Evolutionary conservation across 2,329 filamentous ascomycete genomes (phyloP), one percentile per base, ranked within the genome.

Genomic region (Ophiostoma tasmaniense): DNA sequence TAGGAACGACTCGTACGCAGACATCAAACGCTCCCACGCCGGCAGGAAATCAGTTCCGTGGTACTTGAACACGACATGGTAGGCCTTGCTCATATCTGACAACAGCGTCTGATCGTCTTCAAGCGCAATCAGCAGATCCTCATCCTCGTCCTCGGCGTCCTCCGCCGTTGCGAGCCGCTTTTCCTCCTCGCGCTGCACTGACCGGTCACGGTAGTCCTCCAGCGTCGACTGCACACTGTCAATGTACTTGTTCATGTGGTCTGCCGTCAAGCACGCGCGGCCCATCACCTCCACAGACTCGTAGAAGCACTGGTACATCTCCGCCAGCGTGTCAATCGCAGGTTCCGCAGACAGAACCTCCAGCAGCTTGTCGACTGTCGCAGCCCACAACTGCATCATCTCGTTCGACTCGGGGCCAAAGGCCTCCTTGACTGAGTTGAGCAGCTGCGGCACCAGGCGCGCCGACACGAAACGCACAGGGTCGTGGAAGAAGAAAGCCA

Each of bases 251-350:
- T 84, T 83, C 90, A 99, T 93, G 77, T 97, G 90, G 52, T 89
- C 84, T 52, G 84, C 82, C 6, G 85, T 91, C 64, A 99, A 84
- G 76, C 90, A 94, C 74, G 91, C 88, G 79, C 91, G 92, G 70
- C 94, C 94, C 73, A 96, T 87, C 28, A 97, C 93, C 80, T 98
- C 94, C 8, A 99, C 89, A 33, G 92, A 97, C 79, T 99, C 95
- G 78, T 99, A 99, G 83, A 99, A 99, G 82, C 95, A 99, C 79
- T 98, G 94, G 80, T 97, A 99, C 92, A 99, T 97, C 80, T 98
- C 95, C 1, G 95, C 94, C 64, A 99, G 85, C 0, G 95, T 97
- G 75, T 99, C 95, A 70, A 99, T 93, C 1, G 93, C 93, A 25
- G 95, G 94, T 80, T 99, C 95, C 0, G 93, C 93, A 71, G 90